A percentile compares a stretch with the other conserved stretches of the same genome.
Conservation (phyloP, 441 rosid species). For the Populus trichocarpa region DNA sequence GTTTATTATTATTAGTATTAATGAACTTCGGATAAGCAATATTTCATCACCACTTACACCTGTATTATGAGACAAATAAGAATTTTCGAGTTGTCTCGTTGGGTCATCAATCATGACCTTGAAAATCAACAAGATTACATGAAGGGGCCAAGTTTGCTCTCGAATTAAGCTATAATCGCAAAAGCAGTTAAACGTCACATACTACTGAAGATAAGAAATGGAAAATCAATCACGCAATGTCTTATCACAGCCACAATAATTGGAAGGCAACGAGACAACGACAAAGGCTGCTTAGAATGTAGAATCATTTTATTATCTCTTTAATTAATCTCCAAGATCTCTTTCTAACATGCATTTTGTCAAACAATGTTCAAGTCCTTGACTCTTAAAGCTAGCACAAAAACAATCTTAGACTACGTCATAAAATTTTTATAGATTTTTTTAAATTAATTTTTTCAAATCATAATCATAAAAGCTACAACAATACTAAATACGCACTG, state of each 20-base stretch:
- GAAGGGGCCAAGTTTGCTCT: background rate
- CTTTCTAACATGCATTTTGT: background rate
- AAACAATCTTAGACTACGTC: background rate
- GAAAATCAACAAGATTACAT: conserved; percentile 6
- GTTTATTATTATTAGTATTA: background rate
- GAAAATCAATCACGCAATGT: conserved; percentile 5
- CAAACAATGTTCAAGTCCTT: conserved; percentile 12
- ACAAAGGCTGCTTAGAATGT: conserved; percentile 20
- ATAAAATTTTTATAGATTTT: no score
- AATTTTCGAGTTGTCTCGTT: background rate
- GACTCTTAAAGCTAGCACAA: background rate
- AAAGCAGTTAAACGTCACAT: conserved; percentile 11
- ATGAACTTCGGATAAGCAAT: background rate
- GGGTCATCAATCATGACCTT: conserved; percentile 22
- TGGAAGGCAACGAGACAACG: conserved; percentile 15
- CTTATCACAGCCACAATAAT: conserved; percentile 26
- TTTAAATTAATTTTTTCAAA: no score
- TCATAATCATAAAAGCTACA: no score
- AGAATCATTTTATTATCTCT: conserved; percentile 22
- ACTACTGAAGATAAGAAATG: conserved; percentile 5
- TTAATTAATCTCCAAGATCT: background rate
- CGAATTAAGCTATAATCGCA: conserved; percentile 11
- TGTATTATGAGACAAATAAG: conserved; percentile 4
- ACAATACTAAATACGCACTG: no score
- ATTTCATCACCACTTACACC: background rate